Percentiles rank a stretch among this genome's conserved stretches.
These are phyloP conservation scores for Xylona heveae DNA, from an alignment of 495 filamentous ascomycete genomes.

Conservation along the genomic window DNA sequence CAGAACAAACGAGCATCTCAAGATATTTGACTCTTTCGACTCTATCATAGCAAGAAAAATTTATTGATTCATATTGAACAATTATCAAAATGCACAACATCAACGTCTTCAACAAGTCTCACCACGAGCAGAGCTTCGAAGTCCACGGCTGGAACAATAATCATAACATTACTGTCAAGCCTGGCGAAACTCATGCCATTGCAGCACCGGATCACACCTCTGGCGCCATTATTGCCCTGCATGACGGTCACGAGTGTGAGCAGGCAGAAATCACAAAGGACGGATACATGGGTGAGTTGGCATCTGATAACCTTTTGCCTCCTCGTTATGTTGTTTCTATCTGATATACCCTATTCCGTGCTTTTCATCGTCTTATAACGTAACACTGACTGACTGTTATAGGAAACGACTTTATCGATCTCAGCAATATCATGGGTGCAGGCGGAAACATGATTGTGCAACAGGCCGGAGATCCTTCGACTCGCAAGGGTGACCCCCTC, in stretches of 20 bases:
- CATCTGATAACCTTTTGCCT: too few relatives aligned
- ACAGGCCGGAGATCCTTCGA: constrained; percentile 16
- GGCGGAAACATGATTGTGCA: constrained; percentile 22
- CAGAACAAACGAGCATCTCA: too few relatives aligned
- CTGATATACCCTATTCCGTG: too few relatives aligned
- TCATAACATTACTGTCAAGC: constrained; percentile 13
- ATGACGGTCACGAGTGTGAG: constrained; percentile 19
- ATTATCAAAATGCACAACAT: constrained; percentile 8
- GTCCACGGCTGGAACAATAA: constrained; percentile 17
- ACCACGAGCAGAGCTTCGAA: constrained; percentile 17
- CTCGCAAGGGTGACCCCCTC: constrained; percentile 17
- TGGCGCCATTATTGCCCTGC: constrained; percentile 19
- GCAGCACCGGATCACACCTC: constrained; percentile 14
- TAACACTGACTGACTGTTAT: not conserved
- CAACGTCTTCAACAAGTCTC: constrained; percentile 15
- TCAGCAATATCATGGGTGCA: constrained; percentile 20
- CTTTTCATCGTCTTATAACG: not conserved
- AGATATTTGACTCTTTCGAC: too few relatives aligned
- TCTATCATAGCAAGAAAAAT: too few relatives aligned
- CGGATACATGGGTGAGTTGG: constrained; percentile 11
- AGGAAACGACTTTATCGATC: constrained; percentile 20
- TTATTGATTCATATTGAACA: too few relatives aligned
- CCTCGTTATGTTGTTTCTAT: too few relatives aligned
- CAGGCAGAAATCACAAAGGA: constrained; percentile 21
- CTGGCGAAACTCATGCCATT: constrained; percentile 9